A percentile compares a stretch with the other conserved stretches of the same genome.
Evolutionary conservation across 2,329 filamentous ascomycete genomes (phyloP).

Genomic region (Pyricularia sp.): DNA sequence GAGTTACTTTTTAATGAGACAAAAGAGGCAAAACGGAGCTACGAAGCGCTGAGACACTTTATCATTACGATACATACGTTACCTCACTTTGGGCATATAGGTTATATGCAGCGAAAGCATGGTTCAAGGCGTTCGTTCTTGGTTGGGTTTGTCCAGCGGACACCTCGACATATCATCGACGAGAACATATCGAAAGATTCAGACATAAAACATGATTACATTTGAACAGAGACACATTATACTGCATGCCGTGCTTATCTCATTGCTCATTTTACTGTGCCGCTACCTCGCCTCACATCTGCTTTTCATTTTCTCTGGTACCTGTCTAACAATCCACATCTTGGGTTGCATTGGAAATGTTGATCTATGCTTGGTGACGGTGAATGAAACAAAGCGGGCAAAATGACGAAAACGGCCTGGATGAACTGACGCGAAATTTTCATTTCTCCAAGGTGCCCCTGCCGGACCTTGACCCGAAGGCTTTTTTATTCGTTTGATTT

Average conservation of each 20-base stretch:
- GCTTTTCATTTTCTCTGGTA: not conserved
- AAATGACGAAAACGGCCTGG: not conserved
- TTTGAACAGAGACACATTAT: not conserved
- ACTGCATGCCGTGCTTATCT: not conserved
- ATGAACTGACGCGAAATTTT: not conserved
- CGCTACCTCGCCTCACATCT: not conserved
- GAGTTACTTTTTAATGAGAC: not conserved
- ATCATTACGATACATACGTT: not conserved
- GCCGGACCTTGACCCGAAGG: not conserved
- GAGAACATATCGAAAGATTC: not conserved
- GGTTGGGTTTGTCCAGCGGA: not conserved
- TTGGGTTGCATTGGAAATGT: not conserved
- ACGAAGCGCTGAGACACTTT: not conserved
- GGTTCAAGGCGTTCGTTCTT: not conserved
- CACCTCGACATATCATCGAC: not conserved
- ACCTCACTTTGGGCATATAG: not conserved
- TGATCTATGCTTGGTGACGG: not conserved
- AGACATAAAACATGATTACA: not conserved
- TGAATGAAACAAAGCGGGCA: not conserved
- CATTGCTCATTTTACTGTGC: not conserved
- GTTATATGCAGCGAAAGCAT: not conserved
- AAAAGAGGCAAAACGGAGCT: slow-evolving; percentile 1
- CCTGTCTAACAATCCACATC: not conserved
- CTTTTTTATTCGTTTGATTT: not conserved
- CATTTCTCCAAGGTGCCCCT: not conserved